Percentiles rank a stretch among this genome's conserved stretches.
phyloP scores from a whole-genome alignment of 345 rosid genomes.

The Physaria fendleri region DNA sequence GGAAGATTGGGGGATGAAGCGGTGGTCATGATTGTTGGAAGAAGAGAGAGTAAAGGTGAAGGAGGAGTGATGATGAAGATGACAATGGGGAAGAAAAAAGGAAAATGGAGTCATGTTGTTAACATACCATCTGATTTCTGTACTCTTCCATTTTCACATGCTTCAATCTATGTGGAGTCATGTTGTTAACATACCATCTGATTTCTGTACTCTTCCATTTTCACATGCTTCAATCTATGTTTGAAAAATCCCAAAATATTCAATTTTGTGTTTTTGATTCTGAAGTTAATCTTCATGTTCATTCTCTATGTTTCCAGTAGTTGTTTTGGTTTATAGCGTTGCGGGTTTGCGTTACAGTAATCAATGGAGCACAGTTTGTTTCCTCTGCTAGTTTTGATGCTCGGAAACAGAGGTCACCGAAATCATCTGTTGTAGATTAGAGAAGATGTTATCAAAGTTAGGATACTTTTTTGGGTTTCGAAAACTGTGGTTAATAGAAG shows the following conservation, averaged over 20 bases:
- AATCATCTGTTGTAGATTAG: conserved; percentile 47
- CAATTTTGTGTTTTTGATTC: conserved; percentile 1
- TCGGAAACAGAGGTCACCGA: conserved; percentile 60
- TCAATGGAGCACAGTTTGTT: conserved; percentile 83
- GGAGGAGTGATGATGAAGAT: conserved; percentile 3
- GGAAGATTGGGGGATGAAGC: conserved; percentile 22
- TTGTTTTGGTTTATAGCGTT: conserved; percentile 8
- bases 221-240: conserved; percentile 26
- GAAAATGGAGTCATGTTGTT: conserved; percentile 4
- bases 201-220: conserved; percentile 23
- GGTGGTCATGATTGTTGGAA: conserved; percentile 14
- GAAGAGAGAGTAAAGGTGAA: neutral
- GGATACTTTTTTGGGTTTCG: neutral
- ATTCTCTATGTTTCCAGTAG: neutral
- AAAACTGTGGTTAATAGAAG: neutral
- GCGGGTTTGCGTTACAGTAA: conserved; percentile 42
- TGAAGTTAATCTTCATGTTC: conserved; percentile 30
- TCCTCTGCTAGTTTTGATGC: conserved; percentile 72
- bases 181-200: neutral
- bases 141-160: conserved; percentile 22
- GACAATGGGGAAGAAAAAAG: neutral
- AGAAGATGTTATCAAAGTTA: neutral
- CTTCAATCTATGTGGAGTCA: conserved; percentile 24
- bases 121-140: conserved; percentile 11
- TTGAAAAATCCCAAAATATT: neutral